A percentile compares a stretch with the other conserved stretches of the same genome.
These are phyloP conservation scores for Yamagishiella unicocca DNA, from an alignment of 139 green algal species.

Conservation along the genomic window DNA sequence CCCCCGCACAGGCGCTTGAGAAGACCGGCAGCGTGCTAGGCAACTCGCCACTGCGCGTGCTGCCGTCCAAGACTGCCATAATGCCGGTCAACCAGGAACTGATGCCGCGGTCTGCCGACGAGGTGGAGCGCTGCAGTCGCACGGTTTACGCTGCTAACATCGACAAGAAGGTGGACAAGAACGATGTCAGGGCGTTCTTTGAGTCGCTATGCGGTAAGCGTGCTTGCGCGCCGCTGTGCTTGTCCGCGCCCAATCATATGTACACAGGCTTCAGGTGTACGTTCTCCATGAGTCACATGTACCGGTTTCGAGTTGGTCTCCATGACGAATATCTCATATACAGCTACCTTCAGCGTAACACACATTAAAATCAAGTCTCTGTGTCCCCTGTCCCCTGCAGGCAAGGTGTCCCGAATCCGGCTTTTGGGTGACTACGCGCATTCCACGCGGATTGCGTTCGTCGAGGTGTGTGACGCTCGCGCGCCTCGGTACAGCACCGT, in stretches of 20 bases:
- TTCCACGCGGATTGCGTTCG: slow-evolving; percentile 94
- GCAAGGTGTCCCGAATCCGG: slow-evolving; percentile 84
- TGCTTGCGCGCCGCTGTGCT: too few relatives aligned
- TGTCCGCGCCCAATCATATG: too few relatives aligned
- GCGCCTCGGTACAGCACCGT: too few relatives aligned
- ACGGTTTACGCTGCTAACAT: slow-evolving; percentile 98
- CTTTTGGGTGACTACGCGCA: slow-evolving; percentile 93
- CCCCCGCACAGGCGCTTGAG: slow-evolving; percentile 69
- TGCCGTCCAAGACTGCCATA: slow-evolving; percentile 94
- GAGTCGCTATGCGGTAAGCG: slow-evolving; percentile 87
- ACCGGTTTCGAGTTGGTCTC: too few relatives aligned
- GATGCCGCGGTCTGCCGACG: slow-evolving; percentile 71
- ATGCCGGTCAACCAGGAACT: slow-evolving; percentile 94
- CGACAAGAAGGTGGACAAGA: slow-evolving; percentile 79
- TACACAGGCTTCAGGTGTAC: too few relatives aligned
- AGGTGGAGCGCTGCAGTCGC: slow-evolving; percentile 65
- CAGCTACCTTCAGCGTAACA: too few relatives aligned
- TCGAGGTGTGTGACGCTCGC: slow-evolving; percentile 72
- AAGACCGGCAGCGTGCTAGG: slow-evolving; percentile 80
- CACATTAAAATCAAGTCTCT: too few relatives aligned
- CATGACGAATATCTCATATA: too few relatives aligned
- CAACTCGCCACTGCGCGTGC: slow-evolving; percentile 82
- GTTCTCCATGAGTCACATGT: too few relatives aligned
- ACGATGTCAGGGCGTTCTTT: slow-evolving; percentile 90
- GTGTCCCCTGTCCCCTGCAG: slow-evolving; percentile 46